Percentiles rank a stretch among this genome's conserved stretches.
phyloP scores from a whole-genome alignment of 306 rosid genomes.

The Mimosa bimucronata region DNA sequence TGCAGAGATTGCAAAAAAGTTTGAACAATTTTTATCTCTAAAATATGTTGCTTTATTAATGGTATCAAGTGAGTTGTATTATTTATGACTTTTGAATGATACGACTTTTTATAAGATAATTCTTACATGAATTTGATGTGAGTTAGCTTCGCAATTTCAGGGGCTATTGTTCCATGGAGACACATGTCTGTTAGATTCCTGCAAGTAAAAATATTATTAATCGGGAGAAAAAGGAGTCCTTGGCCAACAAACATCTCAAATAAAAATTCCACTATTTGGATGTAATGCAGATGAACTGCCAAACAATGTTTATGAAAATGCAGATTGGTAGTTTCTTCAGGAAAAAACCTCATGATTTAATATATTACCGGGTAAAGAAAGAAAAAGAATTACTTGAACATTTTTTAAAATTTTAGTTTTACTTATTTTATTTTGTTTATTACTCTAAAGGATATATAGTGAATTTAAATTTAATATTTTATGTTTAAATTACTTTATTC shows the following conservation, averaged over 20 bases:
- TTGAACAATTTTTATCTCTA: neutral
- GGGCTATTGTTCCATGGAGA: conserved; percentile 69
- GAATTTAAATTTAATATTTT: too few species aligned
- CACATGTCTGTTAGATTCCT: conserved; percentile 69
- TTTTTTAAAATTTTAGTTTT: too few species aligned
- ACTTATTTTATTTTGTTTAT: too few species aligned
- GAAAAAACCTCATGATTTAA: too few species aligned
- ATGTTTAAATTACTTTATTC: too few species aligned
- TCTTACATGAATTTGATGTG: conserved; percentile 71
- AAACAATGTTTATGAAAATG: neutral
- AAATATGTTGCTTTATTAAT: neutral
- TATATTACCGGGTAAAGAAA: too few species aligned
- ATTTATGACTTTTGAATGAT: too few species aligned
- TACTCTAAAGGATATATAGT: neutral
- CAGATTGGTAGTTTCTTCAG: neutral
- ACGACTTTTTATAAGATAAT: too few species aligned
- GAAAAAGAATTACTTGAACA: too few species aligned
- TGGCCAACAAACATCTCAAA: neutral
- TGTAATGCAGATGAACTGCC: neutral
- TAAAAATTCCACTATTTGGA: neutral
- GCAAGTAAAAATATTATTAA: conserved; percentile 31
- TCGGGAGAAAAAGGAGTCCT: neutral
- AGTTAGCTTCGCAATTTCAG: conserved; percentile 58
- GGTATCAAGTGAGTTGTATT: neutral
- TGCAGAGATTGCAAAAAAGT: too few species aligned